Base-by-base conservation (phyloP, 768 basidiomycete species). In the Panellus pusillus region DNA sequence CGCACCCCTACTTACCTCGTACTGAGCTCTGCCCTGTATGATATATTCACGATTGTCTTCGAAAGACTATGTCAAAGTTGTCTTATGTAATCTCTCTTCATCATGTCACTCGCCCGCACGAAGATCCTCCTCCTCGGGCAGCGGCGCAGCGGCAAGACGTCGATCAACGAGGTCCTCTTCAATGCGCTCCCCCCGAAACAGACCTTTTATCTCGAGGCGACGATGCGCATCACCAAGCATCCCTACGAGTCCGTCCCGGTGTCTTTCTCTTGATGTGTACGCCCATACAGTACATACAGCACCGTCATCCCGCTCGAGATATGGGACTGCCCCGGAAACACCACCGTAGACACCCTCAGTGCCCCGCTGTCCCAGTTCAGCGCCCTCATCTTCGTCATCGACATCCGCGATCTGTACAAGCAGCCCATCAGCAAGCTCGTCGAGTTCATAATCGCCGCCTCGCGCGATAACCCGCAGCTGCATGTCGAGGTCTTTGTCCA, bases 281-380 rank as follows among this genome's bases (percentile, higher is more conserved):
- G 32, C 32, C 32, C 32, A 14, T 35, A 11, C 32, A 35, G 32
- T 2, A 14, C 20, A 27, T 38, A 15, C 68, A 97, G 95, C 71
- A 89, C 93, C 38, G 84, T 96, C 58, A 86, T 97, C 57, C 92
- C 93, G 1, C 81, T 98, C 35, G 91, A 97, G 67, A 84, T 98
- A 66, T 97, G 93, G 93, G 94, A 97, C 65, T 92, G 93, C 62
- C 96, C 95, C 0, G 91, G 90, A 20, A 92, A 87, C 55, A 81
- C 86, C 50, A 85, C 91, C 4, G 80, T 88, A 12, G 88, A 93
- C 19, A 81, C 84, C n/a, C 78, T 96, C 11, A 86, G 83, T 18
- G 78, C 81, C 8, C 82, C 89, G 8, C 78, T 97, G 35, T 81
- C 85, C 40, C 80, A 89, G 28, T 93, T 97, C 63, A 79, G 91